A percentile compares a stretch with the other conserved stretches of the same genome.
These are phyloP conservation scores for Pseudocercospora vitis DNA, from an alignment of 2,329 filamentous ascomycete species.

Conservation along the genomic window DNA sequence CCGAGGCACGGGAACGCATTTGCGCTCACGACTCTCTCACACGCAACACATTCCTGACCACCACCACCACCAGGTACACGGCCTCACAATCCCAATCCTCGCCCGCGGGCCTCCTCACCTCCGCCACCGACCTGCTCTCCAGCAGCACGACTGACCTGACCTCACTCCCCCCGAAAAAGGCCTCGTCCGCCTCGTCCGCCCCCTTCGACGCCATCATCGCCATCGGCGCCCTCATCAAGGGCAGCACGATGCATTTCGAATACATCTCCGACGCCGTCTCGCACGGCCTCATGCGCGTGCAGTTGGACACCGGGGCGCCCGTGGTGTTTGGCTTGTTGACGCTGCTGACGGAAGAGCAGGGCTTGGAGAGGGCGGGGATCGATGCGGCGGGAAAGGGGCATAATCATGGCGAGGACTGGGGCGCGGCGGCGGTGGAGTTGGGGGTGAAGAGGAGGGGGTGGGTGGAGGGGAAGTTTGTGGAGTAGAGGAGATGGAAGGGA, in stretches of 20 bases:
- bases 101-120: conserved; percentile 58
- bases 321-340: conserved; percentile 92
- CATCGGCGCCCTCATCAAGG: conserved; percentile 95
- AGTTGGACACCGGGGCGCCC: conserved; percentile 83
- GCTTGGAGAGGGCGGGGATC: conserved; percentile 77
- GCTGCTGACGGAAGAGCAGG: conserved; percentile 84
- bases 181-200: conserved; percentile 39
- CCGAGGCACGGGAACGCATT: background rate
- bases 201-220: conserved; percentile 94
- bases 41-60: background rate
- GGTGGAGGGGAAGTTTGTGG: conserved; percentile 66
- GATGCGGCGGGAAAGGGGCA: conserved; percentile 56
- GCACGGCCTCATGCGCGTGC: conserved; percentile 90
- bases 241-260: conserved; percentile 99
- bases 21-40: background rate
- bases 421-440: conserved; percentile 88
- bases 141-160: conserved; percentile 67
- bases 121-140: conserved; percentile 74
- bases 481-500: conserved; percentile 32
- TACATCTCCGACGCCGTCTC: conserved; percentile 92
- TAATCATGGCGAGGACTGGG: conserved; percentile 98
- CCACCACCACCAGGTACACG: conserved; percentile 33
- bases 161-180: conserved; percentile 39
- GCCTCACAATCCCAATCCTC: conserved; percentile 63
- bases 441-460: conserved; percentile 83